A percentile compares a stretch with the other conserved stretches of the same genome.
Evolutionary conservation across 1,284 basidiomycete species (phyloP).

Genomic region (Puccinia triticina): DNA sequence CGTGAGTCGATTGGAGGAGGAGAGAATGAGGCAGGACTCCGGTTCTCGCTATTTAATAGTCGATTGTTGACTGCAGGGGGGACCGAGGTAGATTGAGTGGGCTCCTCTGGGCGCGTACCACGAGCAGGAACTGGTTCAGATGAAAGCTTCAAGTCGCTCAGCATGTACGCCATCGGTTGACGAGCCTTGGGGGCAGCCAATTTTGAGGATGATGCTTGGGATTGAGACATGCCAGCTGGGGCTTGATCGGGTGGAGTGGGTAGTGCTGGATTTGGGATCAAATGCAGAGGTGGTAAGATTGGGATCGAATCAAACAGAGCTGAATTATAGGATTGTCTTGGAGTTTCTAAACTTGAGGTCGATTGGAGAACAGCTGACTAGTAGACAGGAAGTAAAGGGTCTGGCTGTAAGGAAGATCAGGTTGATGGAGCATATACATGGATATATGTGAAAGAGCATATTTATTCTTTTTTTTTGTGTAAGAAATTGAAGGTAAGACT

Average conservation of each 20-base stretch:
- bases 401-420: slow-evolving; percentile 34
- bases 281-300: slow-evolving; percentile 37
- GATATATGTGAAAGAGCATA: not conserved
- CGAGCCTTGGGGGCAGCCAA: slow-evolving; percentile 32
- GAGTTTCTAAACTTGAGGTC: slow-evolving; percentile 38
- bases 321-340: slow-evolving; percentile 26
- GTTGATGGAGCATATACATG: slow-evolving; percentile 1
- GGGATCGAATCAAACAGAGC: slow-evolving; percentile 46
- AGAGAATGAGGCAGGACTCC: not conserved
- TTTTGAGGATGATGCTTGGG: slow-evolving; percentile 1
- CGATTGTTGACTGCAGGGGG: not conserved
- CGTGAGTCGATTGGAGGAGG: slow-evolving; percentile 25
- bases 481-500: not conserved
- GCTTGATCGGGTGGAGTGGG: not conserved
- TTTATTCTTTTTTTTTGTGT: not conserved
- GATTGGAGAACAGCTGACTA: slow-evolving; percentile 41
- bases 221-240: not conserved
- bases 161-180: slow-evolving; percentile 37
- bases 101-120: not conserved
- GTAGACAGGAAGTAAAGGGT: slow-evolving; percentile 11
- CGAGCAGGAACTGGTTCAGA: not conserved
- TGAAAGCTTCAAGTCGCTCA: not conserved
- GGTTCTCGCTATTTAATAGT: not conserved
- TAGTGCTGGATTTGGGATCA: not conserved
- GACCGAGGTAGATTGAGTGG: slow-evolving; percentile 5